Percentiles rank a stretch among this genome's conserved stretches.
These are phyloP conservation scores for Russula emetica DNA, from an alignment of 768 basidiomycete genomes.

Conservation along the genomic window DNA sequence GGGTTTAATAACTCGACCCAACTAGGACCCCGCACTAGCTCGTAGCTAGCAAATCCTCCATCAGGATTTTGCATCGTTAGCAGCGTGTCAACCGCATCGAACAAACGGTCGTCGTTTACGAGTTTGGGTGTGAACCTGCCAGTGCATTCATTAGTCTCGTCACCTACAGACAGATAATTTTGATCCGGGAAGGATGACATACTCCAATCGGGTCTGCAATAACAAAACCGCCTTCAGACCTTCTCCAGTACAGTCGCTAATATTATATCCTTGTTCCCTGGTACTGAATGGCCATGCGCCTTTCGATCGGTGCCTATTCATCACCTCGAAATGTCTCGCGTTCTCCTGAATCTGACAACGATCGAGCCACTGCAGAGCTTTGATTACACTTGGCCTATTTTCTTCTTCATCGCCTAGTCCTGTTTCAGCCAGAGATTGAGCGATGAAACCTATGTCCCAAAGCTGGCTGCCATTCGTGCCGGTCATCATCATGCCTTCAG, in stretches of 20 bases:
- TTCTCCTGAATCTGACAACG: slow-evolving; percentile 65
- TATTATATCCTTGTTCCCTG: slow-evolving; percentile 88
- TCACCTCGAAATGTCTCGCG: slow-evolving; percentile 56
- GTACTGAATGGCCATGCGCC: slow-evolving; percentile 88
- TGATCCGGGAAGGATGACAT: slow-evolving; percentile 32
- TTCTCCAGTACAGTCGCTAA: slow-evolving; percentile 94
- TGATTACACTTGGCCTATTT: slow-evolving; percentile 58
- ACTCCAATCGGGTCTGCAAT: slow-evolving; percentile 77
- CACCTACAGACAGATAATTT: slow-evolving; percentile 13
- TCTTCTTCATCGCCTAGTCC: slow-evolving; percentile 70
- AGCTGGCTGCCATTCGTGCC: slow-evolving; percentile 94
- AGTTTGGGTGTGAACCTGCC: slow-evolving; percentile 73
- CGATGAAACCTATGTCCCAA: slow-evolving; percentile 92
- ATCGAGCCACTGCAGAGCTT: slow-evolving; percentile 71
- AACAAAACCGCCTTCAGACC: slow-evolving; percentile 88
- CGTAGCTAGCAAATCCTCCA: slow-evolving; percentile 94
- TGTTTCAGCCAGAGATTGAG: slow-evolving; percentile 87
- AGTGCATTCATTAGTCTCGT: not conserved
- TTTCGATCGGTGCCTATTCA: slow-evolving; percentile 64
- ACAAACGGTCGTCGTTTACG: slow-evolving; percentile 71
- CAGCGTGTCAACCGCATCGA: slow-evolving; percentile 81
- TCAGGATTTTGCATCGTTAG: slow-evolving; percentile 79
- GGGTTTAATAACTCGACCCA: slow-evolving; percentile 88
- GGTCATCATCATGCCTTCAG: slow-evolving; percentile 90
- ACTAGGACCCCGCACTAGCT: slow-evolving; percentile 73